Percentiles rank a stretch among this genome's conserved stretches.
Conservation (phyloP, 2,329 filamentous ascomycete species). For the Paecilomyces sp. region DNA sequence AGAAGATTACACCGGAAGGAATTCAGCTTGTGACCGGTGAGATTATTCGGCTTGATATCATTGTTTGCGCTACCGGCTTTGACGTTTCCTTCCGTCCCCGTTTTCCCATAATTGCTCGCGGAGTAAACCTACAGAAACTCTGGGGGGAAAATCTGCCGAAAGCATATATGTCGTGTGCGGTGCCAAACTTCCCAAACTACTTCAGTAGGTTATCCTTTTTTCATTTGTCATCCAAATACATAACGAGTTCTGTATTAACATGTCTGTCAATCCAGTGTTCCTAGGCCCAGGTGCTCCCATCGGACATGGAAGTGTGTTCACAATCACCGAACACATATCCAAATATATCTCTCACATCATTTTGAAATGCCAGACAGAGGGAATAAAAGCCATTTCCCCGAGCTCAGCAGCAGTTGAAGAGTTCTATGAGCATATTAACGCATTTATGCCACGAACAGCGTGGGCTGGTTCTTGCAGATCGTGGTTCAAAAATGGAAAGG, state of each 20-base stretch:
- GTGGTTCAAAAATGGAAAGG: conserved; percentile 45
- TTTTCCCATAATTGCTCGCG: conserved; percentile 17
- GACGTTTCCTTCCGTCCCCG: conserved; percentile 10
- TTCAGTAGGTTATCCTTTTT: background rate
- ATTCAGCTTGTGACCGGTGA: conserved; percentile 11
- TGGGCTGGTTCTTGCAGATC: conserved; percentile 44
- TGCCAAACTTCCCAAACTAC: conserved; percentile 19
- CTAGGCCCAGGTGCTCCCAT: conserved; percentile 48
- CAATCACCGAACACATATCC: conserved; percentile 46
- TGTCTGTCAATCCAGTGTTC: conserved; percentile 16
- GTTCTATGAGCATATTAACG: conserved; percentile 23
- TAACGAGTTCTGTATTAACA: background rate
- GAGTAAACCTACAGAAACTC: conserved; percentile 9
- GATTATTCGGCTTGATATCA: conserved; percentile 7
- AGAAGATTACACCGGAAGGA: conserved; percentile 8
- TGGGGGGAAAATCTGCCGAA: conserved; percentile 14
- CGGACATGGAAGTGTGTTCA: conserved; percentile 46
- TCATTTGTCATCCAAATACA: background rate
- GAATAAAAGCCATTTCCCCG: conserved; percentile 42
- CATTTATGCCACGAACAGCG: conserved; percentile 49
- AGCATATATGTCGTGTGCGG: conserved; percentile 17
- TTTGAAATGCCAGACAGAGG: conserved; percentile 36
- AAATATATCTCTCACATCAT: conserved; percentile 44
- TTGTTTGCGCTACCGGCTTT: conserved; percentile 6
- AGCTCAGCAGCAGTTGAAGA: conserved; percentile 21